These are phyloP conservation scores for Parascedosporium putredinis DNA, from an alignment of 2,329 filamentous ascomycete species.

Conservation along the genomic window DNA sequence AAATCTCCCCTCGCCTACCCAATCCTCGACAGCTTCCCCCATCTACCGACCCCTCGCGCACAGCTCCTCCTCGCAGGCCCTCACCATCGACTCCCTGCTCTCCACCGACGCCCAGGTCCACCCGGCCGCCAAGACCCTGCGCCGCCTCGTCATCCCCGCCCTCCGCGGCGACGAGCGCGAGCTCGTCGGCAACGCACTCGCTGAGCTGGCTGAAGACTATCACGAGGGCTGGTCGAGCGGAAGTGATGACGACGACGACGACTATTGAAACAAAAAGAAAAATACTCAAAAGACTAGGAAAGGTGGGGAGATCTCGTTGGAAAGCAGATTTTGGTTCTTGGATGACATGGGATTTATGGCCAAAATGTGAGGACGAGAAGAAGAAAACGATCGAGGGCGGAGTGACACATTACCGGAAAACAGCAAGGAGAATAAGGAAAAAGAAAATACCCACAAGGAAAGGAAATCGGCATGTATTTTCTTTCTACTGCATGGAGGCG, in stretches of 20 bases:
- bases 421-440: too few relatives aligned
- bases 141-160: constrained; percentile 51
- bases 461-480: too few relatives aligned
- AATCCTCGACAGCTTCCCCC: constrained; percentile 72
- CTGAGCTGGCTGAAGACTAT: constrained; percentile 78
- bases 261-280: constrained; percentile 19
- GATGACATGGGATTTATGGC: too few relatives aligned
- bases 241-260: constrained; percentile 63
- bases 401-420: too few relatives aligned
- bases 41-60: constrained; percentile 46
- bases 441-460: too few relatives aligned
- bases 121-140: constrained; percentile 54
- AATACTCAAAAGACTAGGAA: background rate
- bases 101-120: constrained; percentile 69
- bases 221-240: constrained; percentile 79
- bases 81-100: constrained; percentile 49
- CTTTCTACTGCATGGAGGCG: too few relatives aligned
- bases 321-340: background rate
- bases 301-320: background rate
- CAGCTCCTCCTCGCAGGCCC: constrained; percentile 8
- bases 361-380: too few relatives aligned
- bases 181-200: constrained; percentile 66
- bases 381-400: too few relatives aligned
- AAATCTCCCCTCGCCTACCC: constrained; percentile 55
- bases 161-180: constrained; percentile 73